Evolutionary conservation across 176 grass and related monocot species (phyloP), one percentile per base, ranked within the genome.

Genomic region (Cymbopogon citratus): DNA sequence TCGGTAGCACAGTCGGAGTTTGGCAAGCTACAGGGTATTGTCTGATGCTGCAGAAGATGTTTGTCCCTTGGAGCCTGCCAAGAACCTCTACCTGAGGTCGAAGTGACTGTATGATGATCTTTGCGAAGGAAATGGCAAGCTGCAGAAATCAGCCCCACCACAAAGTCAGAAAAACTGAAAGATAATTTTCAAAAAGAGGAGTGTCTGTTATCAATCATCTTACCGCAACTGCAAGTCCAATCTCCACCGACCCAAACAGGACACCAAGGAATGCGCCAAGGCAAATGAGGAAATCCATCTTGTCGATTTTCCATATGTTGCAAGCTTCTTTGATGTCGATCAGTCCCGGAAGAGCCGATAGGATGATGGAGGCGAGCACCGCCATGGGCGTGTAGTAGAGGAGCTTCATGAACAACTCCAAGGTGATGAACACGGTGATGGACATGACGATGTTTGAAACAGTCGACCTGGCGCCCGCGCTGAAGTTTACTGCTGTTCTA

Each of bases 391-490:
- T 98, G 76, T 91, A 98, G 89, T 93, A 98, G 68, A 98, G 85
- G 34, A 95, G 80, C 87, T 84, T 92, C 72, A 86, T 91, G 56
- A 98, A 87, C 41, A 95, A 26, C 73, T 95, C 84, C 65, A 93
- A 35, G 43, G 96, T 74, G 9, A 95, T 41, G 40, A 93, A 76
- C 59, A 98, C 96, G 6, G 96, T 91, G 74, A 85, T 18, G 35
- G 92, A 83, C 96, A 98, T 98, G 78, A 98, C 76, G n/a, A 98
- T 90, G 40, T 98, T 98, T 16, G 96, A 98, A 13, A 95, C 49
- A 3, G 92, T 87, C 16, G 92, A 93, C 74, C 87, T 91, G 43
- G 92, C 92, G 3, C 96, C 96, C 3, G 96, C 92, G 12, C 96
- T 98, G 79, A 95, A 92, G 79, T 98, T 98, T 1, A 95, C 96